A percentile compares a stretch with the other conserved stretches of the same genome.
phyloP scores from a whole-genome alignment of 2,329 filamentous ascomycete species.

The Botryosphaeria dothidea region DNA sequence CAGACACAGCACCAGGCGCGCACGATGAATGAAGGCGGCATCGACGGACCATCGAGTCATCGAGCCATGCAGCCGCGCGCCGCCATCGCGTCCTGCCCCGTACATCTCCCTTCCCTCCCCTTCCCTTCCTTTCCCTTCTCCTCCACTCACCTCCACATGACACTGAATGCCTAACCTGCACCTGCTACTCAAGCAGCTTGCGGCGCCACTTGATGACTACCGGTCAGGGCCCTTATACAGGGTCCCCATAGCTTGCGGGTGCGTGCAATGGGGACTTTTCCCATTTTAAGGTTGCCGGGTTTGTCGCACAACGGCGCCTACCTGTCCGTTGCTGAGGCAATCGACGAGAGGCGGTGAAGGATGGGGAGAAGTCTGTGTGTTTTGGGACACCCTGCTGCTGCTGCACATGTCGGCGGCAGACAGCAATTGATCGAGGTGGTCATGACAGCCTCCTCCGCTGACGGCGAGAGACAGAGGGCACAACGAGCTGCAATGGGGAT shows the following conservation, averaged over 20 bases:
- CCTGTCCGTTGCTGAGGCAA: constrained; percentile 6
- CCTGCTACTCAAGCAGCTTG: neutral
- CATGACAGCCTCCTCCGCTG: neutral
- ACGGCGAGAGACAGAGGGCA: neutral
- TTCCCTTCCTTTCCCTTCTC: neutral
- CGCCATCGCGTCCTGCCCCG: neutral
- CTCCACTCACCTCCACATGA: neutral
- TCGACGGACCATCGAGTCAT: constrained; percentile 3
- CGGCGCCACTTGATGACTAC: neutral
- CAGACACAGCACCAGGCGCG: neutral
- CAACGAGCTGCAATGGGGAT: neutral
- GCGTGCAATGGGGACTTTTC: neutral
- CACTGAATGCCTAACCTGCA: constrained; percentile 5
- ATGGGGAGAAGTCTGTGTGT: neutral
- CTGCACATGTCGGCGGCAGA: neutral
- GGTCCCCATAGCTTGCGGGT: constrained; percentile 11
- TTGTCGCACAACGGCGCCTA: neutral
- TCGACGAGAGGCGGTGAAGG: constrained; percentile 5
- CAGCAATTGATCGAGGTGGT: neutral
- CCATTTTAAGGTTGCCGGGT: constrained; percentile 8
- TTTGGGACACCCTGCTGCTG: neutral
- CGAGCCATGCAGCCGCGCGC: neutral
- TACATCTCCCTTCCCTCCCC: neutral
- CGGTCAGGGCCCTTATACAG: constrained; percentile 12
- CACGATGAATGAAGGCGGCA: neutral